These are phyloP conservation scores for Discostella stelligera DNA, from an alignment of 352 stramenopile genomes.

Conservation along the genomic window DNA sequence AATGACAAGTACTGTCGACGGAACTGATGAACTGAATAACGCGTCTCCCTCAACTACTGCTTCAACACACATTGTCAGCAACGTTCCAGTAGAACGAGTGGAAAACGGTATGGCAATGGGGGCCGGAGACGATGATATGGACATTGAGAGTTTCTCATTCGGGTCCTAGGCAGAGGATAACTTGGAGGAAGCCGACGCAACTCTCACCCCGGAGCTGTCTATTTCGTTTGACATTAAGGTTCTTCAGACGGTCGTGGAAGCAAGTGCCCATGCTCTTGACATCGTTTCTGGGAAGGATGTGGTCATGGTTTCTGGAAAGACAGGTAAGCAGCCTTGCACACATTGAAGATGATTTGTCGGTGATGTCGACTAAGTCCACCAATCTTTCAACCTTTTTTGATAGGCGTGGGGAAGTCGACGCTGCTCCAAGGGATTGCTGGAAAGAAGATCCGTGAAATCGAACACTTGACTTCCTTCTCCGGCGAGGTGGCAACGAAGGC, in stretches of 20 bases:
- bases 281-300: constrained; percentile 57
- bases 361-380: background rate
- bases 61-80: constrained; percentile 2
- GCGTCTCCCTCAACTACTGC: background rate
- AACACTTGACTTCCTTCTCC: constrained; percentile 32
- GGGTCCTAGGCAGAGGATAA: constrained; percentile 23
- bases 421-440: constrained; percentile 68
- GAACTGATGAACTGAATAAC: background rate
- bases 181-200: constrained; percentile 1
- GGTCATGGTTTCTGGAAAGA: constrained; percentile 60
- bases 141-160: constrained; percentile 35
- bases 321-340: constrained; percentile 25
- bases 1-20: background rate
- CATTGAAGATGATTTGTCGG: background rate
- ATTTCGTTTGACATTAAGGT: constrained; percentile 59
- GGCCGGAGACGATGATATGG: constrained; percentile 1
- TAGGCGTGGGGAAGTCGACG: constrained; percentile 53
- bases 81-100: constrained; percentile 4
- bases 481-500: constrained; percentile 45
- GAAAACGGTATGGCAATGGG: background rate
- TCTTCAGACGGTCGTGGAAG: constrained; percentile 50
- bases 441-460: constrained; percentile 37
- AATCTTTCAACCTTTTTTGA: constrained; percentile 1
- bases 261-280: constrained; percentile 43
- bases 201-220: constrained; percentile 3